Evolutionary conservation across 2,329 filamentous ascomycete species (phyloP), one percentile per base, ranked within the genome.

Genomic region (Albifimbria verrucaria): DNA sequence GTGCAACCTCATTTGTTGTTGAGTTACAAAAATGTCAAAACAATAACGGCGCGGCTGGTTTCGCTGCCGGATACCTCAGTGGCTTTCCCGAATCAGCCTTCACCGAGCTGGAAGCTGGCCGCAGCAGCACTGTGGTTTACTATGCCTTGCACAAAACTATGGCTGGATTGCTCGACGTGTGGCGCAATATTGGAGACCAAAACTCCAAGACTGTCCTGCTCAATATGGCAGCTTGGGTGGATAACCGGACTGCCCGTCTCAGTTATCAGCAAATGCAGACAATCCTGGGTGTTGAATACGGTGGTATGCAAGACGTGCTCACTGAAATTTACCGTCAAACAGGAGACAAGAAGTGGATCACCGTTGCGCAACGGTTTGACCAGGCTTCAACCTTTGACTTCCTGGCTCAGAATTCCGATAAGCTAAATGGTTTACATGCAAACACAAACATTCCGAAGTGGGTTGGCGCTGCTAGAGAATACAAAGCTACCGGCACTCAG

Each of bases 91-190:
- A 81, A 56, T 77, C 76, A 0, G 78, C 81, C 15, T 75, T 81
- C 43, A 62, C 56, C 1, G 66, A 65, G 1, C 63, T 81, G 1
- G 77, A 80, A 61, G 63, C 0, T 64, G 77, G 1, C 77, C 67
- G 28, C 49, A 77, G 74, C 42, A 77, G 77, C 24, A 80, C 80
- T 46, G 78, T 81, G 1, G 77, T 77, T 0, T 81, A 80, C 62
- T 81, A 81, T 54, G 72, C 73, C 21, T 68, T 81, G n/a, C 78
- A 81, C 65, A 81, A 81, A 66, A 79, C 75, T 1, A 71, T 81
- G 60, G 73, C 76, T 1, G 78, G 78, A 0, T 67, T 81, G 11
- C 70, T 80, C 1, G 78, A 81, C 45, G 74, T 77, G 3, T 80
- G 76, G 69, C 70, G 72, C 5, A 64, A 70, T 18, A 64, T 77